Percentiles rank a stretch among this genome's conserved stretches.
Evolutionary conservation across 495 filamentous ascomycete genomes (phyloP).

Genomic region (Copromyces sp.): DNA sequence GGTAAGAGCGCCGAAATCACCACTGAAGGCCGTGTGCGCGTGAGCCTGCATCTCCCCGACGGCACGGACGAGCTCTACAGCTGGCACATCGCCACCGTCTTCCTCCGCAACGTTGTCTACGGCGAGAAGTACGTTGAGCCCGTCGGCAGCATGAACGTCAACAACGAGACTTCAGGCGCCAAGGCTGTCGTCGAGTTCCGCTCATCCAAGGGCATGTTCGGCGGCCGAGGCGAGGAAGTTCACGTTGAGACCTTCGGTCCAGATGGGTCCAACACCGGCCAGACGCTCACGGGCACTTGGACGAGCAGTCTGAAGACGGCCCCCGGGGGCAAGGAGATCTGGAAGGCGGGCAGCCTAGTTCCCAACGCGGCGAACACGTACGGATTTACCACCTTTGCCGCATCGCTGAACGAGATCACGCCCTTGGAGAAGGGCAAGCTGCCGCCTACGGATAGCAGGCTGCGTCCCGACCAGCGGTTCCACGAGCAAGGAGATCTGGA

Average conservation of each 20-base stretch:
- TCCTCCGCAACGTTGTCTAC: conserved; percentile 91
- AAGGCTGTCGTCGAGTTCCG: conserved; percentile 81
- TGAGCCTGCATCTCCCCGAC: conserved; percentile 53
- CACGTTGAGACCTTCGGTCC: conserved; percentile 57
- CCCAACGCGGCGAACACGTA: conserved; percentile 67
- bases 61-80: conserved; percentile 65
- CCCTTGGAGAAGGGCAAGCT: conserved; percentile 59
- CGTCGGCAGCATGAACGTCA: conserved; percentile 72
- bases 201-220: conserved; percentile 79
- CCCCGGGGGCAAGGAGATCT: conserved; percentile 57
- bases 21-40: conserved; percentile 75
- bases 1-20: conserved; percentile 89
- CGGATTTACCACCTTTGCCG: conserved; percentile 80
- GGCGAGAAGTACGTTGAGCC: conserved; percentile 98
- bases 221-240: conserved; percentile 86
- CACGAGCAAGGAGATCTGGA: conserved; percentile 76
- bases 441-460: conserved; percentile 68
- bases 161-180: conserved; percentile 69
- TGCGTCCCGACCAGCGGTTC: conserved; percentile 88
- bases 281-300: conserved; percentile 74
- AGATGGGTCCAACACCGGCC: conserved; percentile 48
- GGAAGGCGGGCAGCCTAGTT: conserved; percentile 67
- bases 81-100: conserved; percentile 76
- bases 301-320: conserved; percentile 57
- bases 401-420: conserved; percentile 80